These are phyloP conservation scores for Paramecium bursaria DNA, from an alignment of 73 alveolate genomes.

Conservation along the genomic window DNA sequence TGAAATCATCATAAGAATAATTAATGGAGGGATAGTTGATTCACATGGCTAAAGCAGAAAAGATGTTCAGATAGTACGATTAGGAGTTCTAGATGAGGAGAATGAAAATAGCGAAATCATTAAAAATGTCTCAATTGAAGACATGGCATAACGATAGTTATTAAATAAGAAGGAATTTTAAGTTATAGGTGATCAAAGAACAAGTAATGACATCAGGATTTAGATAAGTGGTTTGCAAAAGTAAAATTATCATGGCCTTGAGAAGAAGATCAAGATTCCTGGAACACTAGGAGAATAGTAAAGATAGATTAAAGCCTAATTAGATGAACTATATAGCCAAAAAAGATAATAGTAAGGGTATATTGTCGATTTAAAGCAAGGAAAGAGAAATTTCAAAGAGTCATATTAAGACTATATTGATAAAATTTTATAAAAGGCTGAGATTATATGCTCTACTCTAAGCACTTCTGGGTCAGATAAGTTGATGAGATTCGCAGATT, in stretches of 20 bases:
- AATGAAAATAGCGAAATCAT: not conserved
- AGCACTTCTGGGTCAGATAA: conserved; percentile 58
- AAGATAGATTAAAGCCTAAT: too few species aligned
- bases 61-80: conserved; percentile 63
- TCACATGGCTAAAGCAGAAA: conserved; percentile 62
- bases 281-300: too few species aligned
- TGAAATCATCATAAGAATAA: conserved; percentile 78
- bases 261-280: too few species aligned
- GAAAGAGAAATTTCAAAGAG: conserved; percentile 2
- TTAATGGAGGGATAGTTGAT: conserved; percentile 67
- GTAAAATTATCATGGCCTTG: too few species aligned
- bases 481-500: conserved; percentile 35
- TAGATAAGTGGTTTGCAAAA: too few species aligned
- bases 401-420: not conserved
- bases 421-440: conserved; percentile 40
- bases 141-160: conserved; percentile 19
- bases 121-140: conserved; percentile 54
- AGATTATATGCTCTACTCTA: conserved; percentile 60
- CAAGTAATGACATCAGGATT: too few species aligned
- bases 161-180: not conserved
- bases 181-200: conserved; percentile 22
- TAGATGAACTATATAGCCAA: too few species aligned
- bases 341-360: conserved; percentile 13
- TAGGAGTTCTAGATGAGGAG: conserved; percentile 70
- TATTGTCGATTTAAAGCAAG: not conserved